Evolutionary conservation across 345 rosid species (phyloP).

Genomic region (Dipteronia dyeriana): DNA sequence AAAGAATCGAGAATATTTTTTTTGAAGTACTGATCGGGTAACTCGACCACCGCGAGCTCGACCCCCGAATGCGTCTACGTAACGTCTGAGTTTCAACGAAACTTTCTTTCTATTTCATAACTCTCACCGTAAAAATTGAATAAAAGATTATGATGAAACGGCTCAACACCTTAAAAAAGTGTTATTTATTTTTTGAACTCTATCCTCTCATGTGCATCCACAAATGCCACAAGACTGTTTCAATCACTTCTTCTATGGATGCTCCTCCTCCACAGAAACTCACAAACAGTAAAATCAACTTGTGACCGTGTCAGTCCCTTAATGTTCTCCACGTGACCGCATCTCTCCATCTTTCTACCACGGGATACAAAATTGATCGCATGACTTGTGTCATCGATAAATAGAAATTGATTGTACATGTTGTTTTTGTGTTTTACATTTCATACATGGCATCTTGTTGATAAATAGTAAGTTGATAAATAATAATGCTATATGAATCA

Average conservation of each 20-base stretch:
- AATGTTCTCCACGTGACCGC: conserved; percentile 33
- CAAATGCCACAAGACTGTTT: conserved; percentile 40
- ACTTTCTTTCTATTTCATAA: too few species aligned
- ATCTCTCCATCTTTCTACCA: conserved; percentile 61
- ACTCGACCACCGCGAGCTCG: too few species aligned
- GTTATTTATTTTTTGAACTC: too few species aligned
- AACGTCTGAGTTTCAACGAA: too few species aligned
- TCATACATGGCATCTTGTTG: not conserved
- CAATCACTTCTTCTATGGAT: conserved; percentile 36
- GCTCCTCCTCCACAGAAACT: conserved; percentile 57
- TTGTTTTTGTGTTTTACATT: too few species aligned
- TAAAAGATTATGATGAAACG: too few species aligned
- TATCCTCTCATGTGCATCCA: conserved; percentile 46
- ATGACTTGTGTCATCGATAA: not conserved
- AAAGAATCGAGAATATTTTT: too few species aligned
- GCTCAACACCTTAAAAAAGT: too few species aligned
- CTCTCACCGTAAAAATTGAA: too few species aligned
- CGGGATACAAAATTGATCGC: conserved; percentile 44
- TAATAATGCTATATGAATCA: not conserved
- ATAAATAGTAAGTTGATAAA: not conserved
- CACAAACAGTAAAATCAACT: conserved; percentile 49
- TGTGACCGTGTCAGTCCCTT: conserved; percentile 69
- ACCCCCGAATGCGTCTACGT: too few species aligned
- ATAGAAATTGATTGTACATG: not conserved
- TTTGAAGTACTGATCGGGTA: too few species aligned